Conservation (phyloP, 352 stramenopile species). For the Globisporangium sylvaticum region DNA sequence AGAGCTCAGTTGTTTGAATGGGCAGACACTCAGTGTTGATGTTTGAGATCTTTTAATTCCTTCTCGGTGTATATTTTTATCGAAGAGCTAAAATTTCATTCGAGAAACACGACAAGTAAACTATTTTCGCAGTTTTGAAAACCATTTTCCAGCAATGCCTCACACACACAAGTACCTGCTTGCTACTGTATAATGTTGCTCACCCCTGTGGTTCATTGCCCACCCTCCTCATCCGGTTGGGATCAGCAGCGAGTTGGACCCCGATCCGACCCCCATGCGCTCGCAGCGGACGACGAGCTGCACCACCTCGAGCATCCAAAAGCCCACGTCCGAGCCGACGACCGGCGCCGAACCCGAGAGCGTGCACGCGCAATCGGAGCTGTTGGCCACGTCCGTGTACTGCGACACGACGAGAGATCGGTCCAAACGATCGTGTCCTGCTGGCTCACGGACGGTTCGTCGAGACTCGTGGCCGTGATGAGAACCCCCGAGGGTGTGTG, state of each 20-base stretch:
- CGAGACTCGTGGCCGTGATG: slow-evolving; percentile 4
- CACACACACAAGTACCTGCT: neutral
- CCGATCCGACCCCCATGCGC: neutral
- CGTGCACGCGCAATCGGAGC: neutral
- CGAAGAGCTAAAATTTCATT: too few relatives aligned
- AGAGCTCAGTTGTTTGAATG: neutral
- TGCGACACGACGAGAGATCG: neutral
- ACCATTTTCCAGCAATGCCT: too few relatives aligned
- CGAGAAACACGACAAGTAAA: too few relatives aligned
- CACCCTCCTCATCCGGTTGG: neutral
- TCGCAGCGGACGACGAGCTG: neutral
- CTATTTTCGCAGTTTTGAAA: too few relatives aligned
- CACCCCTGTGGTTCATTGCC: neutral
- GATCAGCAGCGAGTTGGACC: neutral
- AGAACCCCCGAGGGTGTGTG: neutral
- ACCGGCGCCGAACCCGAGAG: neutral
- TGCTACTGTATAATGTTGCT: neutral
- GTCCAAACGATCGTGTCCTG: neutral
- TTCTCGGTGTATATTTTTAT: too few relatives aligned
- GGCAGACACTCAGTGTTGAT: neutral
- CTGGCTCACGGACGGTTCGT: neutral
- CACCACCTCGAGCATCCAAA: neutral
- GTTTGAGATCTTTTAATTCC: neutral
- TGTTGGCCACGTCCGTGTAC: neutral
- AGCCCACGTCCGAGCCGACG: neutral